A percentile compares a stretch with the other conserved stretches of the same genome.
These are phyloP conservation scores for Tritrichomonas musculus DNA, from an alignment of 208 protist species.

Conservation along the genomic window DNA sequence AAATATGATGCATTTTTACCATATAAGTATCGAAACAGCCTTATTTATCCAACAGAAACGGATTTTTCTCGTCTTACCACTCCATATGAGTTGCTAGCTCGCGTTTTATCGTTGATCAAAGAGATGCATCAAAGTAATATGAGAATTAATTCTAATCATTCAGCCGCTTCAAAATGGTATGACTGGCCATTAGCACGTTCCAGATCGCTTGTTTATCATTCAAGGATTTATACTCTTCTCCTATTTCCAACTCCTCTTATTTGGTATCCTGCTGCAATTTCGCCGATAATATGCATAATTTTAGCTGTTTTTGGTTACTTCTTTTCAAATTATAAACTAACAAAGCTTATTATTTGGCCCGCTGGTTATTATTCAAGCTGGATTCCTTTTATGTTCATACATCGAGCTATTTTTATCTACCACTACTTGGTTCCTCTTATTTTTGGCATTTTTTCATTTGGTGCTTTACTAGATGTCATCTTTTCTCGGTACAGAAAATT, in stretches of 20 bases:
- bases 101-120: neutral
- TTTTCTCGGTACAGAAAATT: neutral
- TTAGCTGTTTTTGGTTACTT: neutral
- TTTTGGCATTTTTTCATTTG: neutral
- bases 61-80: neutral
- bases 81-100: neutral
- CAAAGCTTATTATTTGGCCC: neutral
- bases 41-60: neutral
- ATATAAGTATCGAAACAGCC: neutral
- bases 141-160: neutral
- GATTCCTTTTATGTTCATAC: neutral
- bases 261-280: neutral
- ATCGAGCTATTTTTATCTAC: neutral
- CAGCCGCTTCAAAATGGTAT: neutral
- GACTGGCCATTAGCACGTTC: neutral
- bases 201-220: neutral
- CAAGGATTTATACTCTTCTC: neutral
- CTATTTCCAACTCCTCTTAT: neutral
- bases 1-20: neutral
- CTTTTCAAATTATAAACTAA: neutral
- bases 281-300: neutral
- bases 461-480: neutral
- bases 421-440: neutral
- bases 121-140: neutral
- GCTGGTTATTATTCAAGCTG: neutral